Base-by-base conservation (phyloP, 2,329 filamentous ascomycete genomes). In the Cryphonectria naterciae region DNA sequence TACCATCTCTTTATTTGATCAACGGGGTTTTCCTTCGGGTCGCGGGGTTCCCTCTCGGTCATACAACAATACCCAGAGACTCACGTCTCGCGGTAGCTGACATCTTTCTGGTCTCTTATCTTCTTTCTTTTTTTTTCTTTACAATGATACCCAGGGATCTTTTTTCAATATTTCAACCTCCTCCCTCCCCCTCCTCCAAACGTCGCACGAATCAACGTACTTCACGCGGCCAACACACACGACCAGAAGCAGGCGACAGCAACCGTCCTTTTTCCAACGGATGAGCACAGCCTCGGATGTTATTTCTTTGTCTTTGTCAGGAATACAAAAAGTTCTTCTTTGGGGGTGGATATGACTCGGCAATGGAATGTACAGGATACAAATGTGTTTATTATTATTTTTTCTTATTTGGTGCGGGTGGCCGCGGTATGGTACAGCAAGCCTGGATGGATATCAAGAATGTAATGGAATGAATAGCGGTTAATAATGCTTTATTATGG, bases 111-210 rank as follows among this genome's bases (percentile, higher is more conserved):
- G 66, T 64, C 58, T 49, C 46, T n/a, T 49, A n/a, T n/a, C n/a
- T 67, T 49, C 19, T n/a, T n/a, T 68, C 22, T n/a, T 49, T 32
- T 4, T 32, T 67, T 49, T 22, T n/a, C n/a, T 68, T 71, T 73
- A 65, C 71, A 70, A 69, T 71, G 71, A 73, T 73, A 73, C 71
- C 71, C 71, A 56, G 67, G 71, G 66, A 72, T 69, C 49, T 67
- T 71, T 54, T 71, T 54, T 54, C 32, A 22, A 52, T 60, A 32
- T 67, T 41, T 70, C 32, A 65, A 54, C 15, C 13, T 58, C 19
- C 67, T 52, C 60, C 52, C 58, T 37, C 63, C 25, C 37, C 46
- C 43, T 4, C 22, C 52, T 4, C 22, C 52, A 68, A 2, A 46
- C 32, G 17, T 52, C 49, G 28, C 8, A 58, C 19, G 49, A 28